phyloP scores from a whole-genome alignment of 2,329 filamentous ascomycete species.

The Penicillium oxalicum region DNA sequence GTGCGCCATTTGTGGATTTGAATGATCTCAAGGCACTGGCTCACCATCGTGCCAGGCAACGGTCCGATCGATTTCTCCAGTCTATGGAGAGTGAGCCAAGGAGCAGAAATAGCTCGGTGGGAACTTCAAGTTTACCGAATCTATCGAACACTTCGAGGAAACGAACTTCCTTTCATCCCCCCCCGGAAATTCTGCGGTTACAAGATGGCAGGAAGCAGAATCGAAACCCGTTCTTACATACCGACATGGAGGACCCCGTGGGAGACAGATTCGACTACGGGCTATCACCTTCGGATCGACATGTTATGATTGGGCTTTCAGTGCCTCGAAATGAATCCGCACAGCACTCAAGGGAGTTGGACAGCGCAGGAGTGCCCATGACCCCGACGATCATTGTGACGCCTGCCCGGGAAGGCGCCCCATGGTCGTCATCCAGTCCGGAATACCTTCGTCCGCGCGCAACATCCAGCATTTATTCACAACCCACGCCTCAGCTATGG shows the following conservation, averaged over 20 bases:
- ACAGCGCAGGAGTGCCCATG: conserved; percentile 32
- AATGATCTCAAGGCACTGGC: conserved; percentile 35
- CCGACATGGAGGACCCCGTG: conserved; percentile 11
- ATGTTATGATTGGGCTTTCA: conserved; percentile 43
- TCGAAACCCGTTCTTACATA: conserved; percentile 13
- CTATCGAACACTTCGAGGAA: conserved; percentile 14
- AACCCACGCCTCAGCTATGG: conserved; percentile 30
- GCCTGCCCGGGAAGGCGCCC: conserved; percentile 36
- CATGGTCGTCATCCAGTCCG: conserved; percentile 28
- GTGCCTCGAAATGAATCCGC: conserved; percentile 33
- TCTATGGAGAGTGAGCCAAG: conserved; percentile 1
- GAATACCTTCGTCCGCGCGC: conserved; percentile 27
- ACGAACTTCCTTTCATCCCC: conserved; percentile 16
- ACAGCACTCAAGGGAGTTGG: conserved; percentile 19
- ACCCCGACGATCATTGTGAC: conserved; percentile 45
- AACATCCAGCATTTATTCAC: conserved; percentile 43
- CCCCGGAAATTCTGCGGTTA: conserved; percentile 10
- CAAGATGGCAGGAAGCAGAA: background rate
- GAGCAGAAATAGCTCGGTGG: background rate
- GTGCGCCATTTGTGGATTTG: conserved; percentile 30
- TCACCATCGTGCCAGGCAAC: conserved; percentile 28
- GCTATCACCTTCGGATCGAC: conserved; percentile 41
- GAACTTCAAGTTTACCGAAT: background rate
- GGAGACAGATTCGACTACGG: conserved; percentile 27
- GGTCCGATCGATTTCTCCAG: conserved; percentile 13